phyloP scores from a whole-genome alignment of 2,329 filamentous ascomycete species.

The Lasiodiplodia sp. region DNA sequence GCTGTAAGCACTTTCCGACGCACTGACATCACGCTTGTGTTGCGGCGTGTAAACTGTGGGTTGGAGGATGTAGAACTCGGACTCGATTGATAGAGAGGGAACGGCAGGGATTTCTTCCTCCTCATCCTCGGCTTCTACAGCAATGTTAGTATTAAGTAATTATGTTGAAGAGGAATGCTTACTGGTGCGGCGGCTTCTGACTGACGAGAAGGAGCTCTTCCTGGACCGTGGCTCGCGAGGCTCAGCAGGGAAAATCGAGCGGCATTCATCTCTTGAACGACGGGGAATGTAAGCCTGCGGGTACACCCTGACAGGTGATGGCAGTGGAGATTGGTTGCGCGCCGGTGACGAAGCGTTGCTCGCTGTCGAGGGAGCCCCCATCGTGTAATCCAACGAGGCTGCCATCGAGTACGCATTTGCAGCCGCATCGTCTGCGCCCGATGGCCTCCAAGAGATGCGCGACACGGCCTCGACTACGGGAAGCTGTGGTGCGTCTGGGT shows the following conservation, averaged over 20 bases:
- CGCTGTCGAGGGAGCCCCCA: constrained; percentile 1
- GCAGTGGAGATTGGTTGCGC: background rate
- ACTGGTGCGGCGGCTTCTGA: constrained; percentile 16
- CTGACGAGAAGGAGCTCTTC: constrained; percentile 19
- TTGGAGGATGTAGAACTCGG: constrained; percentile 12
- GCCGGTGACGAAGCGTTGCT: constrained; percentile 15
- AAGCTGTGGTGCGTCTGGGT: constrained; percentile 14
- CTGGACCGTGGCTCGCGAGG: background rate
- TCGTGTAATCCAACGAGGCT: constrained; percentile 20
- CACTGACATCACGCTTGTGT: constrained; percentile 9
- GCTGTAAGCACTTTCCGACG: constrained; percentile 20
- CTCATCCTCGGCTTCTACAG: constrained; percentile 7
- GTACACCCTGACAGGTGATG: constrained; percentile 10
- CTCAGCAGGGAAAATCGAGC: constrained; percentile 16
- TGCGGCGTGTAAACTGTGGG: constrained; percentile 12
- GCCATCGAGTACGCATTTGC: constrained; percentile 21
- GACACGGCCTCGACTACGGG: constrained; percentile 25
- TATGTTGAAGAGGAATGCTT: background rate
- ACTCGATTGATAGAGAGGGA: background rate
- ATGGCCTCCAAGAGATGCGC: constrained; percentile 21
- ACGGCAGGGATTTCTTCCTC: constrained; percentile 6
- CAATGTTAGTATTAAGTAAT: background rate
- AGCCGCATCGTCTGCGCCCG: background rate
- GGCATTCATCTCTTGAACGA: constrained; percentile 12
- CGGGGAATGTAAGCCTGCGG: constrained; percentile 12